phyloP scores from a whole-genome alignment of 2,329 filamentous ascomycete genomes.

The Xylaria sp. region DNA sequence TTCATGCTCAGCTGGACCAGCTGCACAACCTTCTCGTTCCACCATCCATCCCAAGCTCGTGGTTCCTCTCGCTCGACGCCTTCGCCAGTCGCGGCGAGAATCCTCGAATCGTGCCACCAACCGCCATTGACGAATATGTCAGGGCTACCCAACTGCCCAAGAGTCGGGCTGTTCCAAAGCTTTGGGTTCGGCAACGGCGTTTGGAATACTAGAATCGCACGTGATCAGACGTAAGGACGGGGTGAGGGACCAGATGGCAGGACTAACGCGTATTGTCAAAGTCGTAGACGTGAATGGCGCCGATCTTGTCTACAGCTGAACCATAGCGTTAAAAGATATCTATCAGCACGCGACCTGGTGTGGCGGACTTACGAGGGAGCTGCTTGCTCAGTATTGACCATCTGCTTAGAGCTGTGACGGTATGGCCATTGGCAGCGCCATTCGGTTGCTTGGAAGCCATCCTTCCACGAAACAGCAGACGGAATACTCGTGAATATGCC shows the following conservation, averaged over 20 bases:
- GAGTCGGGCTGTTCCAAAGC: conserved; percentile 79
- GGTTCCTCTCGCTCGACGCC: conserved; percentile 81
- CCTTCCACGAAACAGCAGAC: conserved; percentile 14
- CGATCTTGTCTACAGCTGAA: conserved; percentile 67
- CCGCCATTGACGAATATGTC: conserved; percentile 81
- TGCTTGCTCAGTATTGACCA: conserved; percentile 81
- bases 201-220: conserved; percentile 69
- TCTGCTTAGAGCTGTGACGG: conserved; percentile 74
- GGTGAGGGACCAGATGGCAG: neutral
- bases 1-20: conserved; percentile 79
- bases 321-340: conserved; percentile 10
- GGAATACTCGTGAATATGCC: conserved; percentile 10
- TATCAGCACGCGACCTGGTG: neutral
- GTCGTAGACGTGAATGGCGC: conserved; percentile 88
- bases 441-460: conserved; percentile 32
- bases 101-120: conserved; percentile 94
- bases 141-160: conserved; percentile 75
- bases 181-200: conserved; percentile 88
- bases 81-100: conserved; percentile 83
- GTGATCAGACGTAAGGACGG: conserved; percentile 13
- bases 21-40: conserved; percentile 89
- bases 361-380: conserved; percentile 61
- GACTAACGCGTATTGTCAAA: conserved; percentile 90
- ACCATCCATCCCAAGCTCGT: conserved; percentile 88
- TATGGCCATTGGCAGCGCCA: conserved; percentile 42